Conservation (phyloP, 169 alveolate genomes). For the Plasmodium adleri region DNA sequence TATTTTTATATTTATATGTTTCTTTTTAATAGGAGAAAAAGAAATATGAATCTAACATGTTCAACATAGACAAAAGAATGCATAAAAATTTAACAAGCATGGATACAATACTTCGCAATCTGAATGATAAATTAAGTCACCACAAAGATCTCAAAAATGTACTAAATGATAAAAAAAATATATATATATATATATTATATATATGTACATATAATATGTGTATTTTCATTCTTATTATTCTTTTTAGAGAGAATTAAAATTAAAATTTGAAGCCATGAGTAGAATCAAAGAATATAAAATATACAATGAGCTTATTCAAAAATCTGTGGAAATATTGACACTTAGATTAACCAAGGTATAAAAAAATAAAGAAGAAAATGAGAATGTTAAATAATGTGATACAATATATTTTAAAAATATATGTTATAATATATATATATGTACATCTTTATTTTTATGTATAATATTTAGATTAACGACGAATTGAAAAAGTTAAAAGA, state of each 20-base stretch:
- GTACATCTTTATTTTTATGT: background rate
- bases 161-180: background rate
- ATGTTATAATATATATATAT: background rate
- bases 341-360: slow-evolving; percentile 36
- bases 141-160: slow-evolving; percentile 64
- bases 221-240: background rate
- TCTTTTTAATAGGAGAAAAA: background rate
- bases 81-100: slow-evolving; percentile 31
- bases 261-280: slow-evolving; percentile 67
- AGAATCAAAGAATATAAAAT: slow-evolving; percentile 40
- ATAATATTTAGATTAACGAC: slow-evolving; percentile 25
- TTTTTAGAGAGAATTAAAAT: slow-evolving; percentile 35
- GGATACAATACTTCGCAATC: slow-evolving; percentile 19
- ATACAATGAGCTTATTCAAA: slow-evolving; percentile 34
- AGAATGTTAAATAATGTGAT: no score
- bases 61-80: slow-evolving; percentile 49
- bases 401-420: no score
- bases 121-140: slow-evolving; percentile 34
- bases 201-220: background rate
- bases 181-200: background rate
- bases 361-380: no score
- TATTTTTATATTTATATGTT: background rate
- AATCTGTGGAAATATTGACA: slow-evolving; percentile 50
- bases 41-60: slow-evolving; percentile 44
- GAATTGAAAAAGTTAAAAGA: slow-evolving; percentile 46